phyloP scores from a whole-genome alignment of 176 grass and related monocot genomes.

The Ensete glaucum region DNA sequence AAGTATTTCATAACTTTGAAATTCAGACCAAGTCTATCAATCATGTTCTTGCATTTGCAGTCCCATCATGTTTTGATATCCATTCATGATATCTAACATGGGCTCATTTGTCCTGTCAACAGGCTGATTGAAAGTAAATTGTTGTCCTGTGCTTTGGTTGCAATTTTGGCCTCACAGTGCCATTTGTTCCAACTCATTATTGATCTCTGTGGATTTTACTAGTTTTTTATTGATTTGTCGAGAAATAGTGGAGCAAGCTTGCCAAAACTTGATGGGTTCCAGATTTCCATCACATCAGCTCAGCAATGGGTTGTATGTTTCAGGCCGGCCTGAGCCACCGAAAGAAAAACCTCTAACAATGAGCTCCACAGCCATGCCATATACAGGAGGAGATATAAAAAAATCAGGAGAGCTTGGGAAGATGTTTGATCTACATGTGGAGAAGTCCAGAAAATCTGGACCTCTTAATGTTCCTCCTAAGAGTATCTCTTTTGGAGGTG shows the following conservation, averaged over 20 bases:
- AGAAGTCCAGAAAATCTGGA: conserved; percentile 92
- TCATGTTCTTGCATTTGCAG: background rate
- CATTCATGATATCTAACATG: background rate
- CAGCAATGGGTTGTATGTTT: conserved; percentile 88
- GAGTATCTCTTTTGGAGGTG: conserved; percentile 49
- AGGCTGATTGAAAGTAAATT: background rate
- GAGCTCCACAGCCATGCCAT: conserved; percentile 67
- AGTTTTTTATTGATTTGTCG: background rate
- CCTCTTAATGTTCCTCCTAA: conserved; percentile 51
- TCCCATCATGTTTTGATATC: background rate
- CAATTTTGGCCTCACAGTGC: background rate
- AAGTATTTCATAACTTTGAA: background rate
- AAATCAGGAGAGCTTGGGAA: conserved; percentile 91
- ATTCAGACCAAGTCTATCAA: background rate
- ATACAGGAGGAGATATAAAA: conserved; percentile 86
- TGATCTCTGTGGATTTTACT: background rate
- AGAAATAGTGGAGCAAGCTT: conserved; percentile 24
- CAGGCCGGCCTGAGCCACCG: conserved; percentile 72
- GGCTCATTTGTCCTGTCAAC: background rate
- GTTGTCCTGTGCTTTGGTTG: background rate
- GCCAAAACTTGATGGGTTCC: conserved; percentile 48
- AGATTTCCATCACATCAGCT: conserved; percentile 82
- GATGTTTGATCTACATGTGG: conserved; percentile 91
- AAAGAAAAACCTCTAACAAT: conserved; percentile 77
- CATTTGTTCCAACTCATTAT: background rate